Base-by-base conservation (phyloP, 1,139 yeast species). In the Blastobotrys raffinosifermentans region DNA sequence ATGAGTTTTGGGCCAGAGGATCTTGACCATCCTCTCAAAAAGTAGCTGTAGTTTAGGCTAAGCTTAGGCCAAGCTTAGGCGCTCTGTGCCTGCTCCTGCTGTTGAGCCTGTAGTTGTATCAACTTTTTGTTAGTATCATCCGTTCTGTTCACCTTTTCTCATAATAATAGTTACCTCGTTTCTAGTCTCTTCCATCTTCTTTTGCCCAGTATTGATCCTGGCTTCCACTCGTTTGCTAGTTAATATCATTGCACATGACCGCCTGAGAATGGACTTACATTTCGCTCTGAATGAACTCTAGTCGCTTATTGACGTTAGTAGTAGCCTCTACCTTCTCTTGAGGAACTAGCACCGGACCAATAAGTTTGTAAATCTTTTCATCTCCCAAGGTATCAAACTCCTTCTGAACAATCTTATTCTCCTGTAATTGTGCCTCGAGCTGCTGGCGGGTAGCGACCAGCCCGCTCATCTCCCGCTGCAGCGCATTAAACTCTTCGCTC, bases 261-360 rank as follows among this genome's bases (percentile, higher is more conserved):
- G 8, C 7, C n/a, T 4, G 11, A 10, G 10, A 14, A 11, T 11
- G 18, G 4, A 49, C 66, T 16, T 44, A 61, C 63, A 91, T 84
- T 62, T 91, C 97, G 23, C 68, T 69, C 47, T 74, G 69, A 38
- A 91, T 91, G 53, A 85, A 91, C 58, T 87, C 96, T 34, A 91
- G 71, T 60, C 98, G 80, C 60, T 89, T 91, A 21, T 70, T 73
- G 25, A 91, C 96, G 54, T 89, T 91, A 54, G 73, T 52, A 49
- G 77, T 75, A 23, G 97, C 95, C 59, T 91, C 97, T 10, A 60
- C 60, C 47, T 73, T 75, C 39, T 87, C 95, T 55, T 89, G 96
- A 2, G 96, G 96, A 45, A 91, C 69, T 45, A 91, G 69, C 5
- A 89, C 87, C 8, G 96, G 95, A 1, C 98, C 98, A 15, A 91